A percentile compares a stretch with the other conserved stretches of the same genome.
These are phyloP conservation scores for Pythium insidiosum DNA, from an alignment of 352 stramenopile genomes.

Conservation along the genomic window DNA sequence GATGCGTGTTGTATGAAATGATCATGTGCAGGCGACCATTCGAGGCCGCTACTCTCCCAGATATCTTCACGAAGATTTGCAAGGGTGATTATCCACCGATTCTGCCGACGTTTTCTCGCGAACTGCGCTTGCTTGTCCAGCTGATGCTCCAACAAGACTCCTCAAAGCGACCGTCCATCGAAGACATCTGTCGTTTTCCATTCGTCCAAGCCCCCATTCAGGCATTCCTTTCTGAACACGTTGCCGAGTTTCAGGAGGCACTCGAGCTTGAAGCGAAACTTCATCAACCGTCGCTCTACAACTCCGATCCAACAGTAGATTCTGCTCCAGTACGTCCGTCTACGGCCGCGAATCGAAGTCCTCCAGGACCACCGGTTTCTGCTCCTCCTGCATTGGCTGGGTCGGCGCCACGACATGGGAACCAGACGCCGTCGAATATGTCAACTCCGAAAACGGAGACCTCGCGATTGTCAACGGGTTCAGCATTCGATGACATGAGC, in stretches of 20 bases:
- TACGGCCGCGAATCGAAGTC: background rate
- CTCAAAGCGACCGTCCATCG: conserved; percentile 80
- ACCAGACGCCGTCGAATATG: background rate
- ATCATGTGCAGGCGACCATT: conserved; percentile 84
- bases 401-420: no score
- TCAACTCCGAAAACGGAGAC: conserved; percentile 7
- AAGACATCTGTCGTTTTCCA: conserved; percentile 85
- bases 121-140: conserved; percentile 76
- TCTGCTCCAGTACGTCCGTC: background rate
- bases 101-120: conserved; percentile 62
- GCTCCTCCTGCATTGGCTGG: no score
- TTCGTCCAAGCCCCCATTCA: conserved; percentile 83
- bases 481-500: conserved; percentile 6
- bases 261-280: conserved; percentile 83
- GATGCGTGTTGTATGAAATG: conserved; percentile 88
- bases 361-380: background rate
- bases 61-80: conserved; percentile 88
- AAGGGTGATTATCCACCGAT: conserved; percentile 82
- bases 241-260: conserved; percentile 80
- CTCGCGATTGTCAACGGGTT: conserved; percentile 2
- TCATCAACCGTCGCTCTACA: conserved; percentile 72
- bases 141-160: conserved; percentile 85
- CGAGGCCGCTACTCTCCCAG: conserved; percentile 66
- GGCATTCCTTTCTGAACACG: conserved; percentile 78
- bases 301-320: background rate